Evolutionary conservation across 2,329 filamentous ascomycete genomes (phyloP).

Genomic region (Myriosclerotinia curreyana): DNA sequence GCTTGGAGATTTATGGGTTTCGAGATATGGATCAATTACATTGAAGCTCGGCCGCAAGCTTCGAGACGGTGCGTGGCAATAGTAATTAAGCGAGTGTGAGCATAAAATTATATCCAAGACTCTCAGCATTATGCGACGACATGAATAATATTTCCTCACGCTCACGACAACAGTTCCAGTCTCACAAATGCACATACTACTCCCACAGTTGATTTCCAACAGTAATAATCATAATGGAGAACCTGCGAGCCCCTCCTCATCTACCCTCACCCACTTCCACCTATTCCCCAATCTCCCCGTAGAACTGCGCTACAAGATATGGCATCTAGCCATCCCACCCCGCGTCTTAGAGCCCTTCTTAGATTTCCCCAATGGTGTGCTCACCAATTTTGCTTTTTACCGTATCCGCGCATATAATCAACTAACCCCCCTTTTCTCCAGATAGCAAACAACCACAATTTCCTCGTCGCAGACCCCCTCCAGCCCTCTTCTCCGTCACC

Average conservation of each 20-base stretch:
- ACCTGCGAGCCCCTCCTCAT: background rate
- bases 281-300: conserved; percentile 25
- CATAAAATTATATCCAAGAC: background rate
- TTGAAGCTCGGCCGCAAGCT: conserved; percentile 15
- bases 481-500: background rate
- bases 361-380: conserved; percentile 7
- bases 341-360: conserved; percentile 25
- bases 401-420: background rate
- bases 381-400: background rate
- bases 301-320: conserved; percentile 28
- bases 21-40: background rate
- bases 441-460: background rate
- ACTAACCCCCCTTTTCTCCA: background rate
- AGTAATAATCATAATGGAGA: background rate
- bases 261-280: conserved; percentile 18
- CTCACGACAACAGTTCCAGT: background rate
- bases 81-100: conserved; percentile 9
- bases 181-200: background rate
- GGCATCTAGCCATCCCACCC: conserved; percentile 22
- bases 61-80: background rate
- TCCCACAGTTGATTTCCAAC: conserved; percentile 3
- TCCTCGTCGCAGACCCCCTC: background rate
- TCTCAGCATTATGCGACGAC: background rate
- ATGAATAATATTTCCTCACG: background rate
- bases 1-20: conserved; percentile 2